Percentiles rank a stretch among this genome's conserved stretches.
phyloP scores from a whole-genome alignment of 208 protist species.

The Lotmaria passim region DNA sequence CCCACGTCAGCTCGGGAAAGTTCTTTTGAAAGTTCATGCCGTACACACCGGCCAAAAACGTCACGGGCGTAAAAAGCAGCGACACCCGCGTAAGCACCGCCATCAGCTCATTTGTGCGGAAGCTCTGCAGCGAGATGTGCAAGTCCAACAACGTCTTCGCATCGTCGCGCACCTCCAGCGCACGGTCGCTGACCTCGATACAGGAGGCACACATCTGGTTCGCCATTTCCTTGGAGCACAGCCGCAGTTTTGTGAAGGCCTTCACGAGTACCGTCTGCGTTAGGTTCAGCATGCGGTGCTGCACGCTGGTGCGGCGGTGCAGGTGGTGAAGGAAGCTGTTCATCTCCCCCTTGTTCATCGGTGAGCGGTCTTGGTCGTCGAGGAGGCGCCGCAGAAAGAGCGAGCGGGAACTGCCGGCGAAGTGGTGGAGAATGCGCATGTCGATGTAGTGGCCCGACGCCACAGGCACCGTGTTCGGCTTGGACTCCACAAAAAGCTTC shows the following conservation, averaged over 20 bases:
- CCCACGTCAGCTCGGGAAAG: constrained; percentile 80
- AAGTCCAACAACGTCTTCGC: constrained; percentile 84
- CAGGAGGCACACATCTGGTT: constrained; percentile 77
- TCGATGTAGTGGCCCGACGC: constrained; percentile 38
- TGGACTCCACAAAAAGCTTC: constrained; percentile 67
- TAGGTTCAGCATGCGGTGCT: constrained; percentile 80
- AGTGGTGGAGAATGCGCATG: constrained; percentile 75
- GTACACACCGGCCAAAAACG: constrained; percentile 88
- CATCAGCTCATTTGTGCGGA: constrained; percentile 91
- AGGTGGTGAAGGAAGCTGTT: constrained; percentile 89
- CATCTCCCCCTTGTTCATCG: constrained; percentile 78
- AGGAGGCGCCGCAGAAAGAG: constrained; percentile 75
- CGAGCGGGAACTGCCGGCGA: constrained; percentile 74
- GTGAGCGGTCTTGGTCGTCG: constrained; percentile 46
- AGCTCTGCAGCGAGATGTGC: constrained; percentile 83
- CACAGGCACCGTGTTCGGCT: constrained; percentile 5
- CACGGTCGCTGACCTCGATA: constrained; percentile 74
- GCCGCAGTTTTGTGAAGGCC: constrained; percentile 77
- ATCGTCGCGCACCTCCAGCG: constrained; percentile 83
- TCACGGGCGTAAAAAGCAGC: constrained; percentile 87
- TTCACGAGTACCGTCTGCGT: constrained; percentile 66
- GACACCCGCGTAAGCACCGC: constrained; percentile 86
- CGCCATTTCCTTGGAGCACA: constrained; percentile 78
- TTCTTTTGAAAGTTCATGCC: constrained; percentile 89
- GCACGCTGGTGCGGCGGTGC: constrained; percentile 84